Base-by-base conservation (phyloP, 139 green algal species). In the Chlamydomonas sp. region DNA sequence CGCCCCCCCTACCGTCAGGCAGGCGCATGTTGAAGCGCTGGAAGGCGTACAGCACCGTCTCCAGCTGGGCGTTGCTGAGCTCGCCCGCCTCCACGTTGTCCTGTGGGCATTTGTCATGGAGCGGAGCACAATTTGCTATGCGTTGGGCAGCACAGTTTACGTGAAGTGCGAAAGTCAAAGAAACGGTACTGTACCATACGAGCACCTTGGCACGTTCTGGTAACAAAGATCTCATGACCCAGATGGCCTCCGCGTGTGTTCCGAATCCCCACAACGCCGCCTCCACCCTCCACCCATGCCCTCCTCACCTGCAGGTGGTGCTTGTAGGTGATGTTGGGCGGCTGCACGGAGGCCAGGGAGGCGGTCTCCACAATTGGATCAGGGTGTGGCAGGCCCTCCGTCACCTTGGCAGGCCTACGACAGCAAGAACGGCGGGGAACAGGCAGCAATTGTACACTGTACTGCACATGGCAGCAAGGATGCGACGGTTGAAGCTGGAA, bases 341-440 rank as follows among this genome's bases (percentile, higher is more conserved):
- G 93, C 10, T 73, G 31, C 4, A 97, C 91, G 9, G 88, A 91
- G 1, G 94, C 94, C 75, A 97, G 89, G 1, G 89, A 93, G 74
- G 93, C 92, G 0, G 92, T 96, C 89, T 97, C 95, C 57, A 97
- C 95, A 62, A 97, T 94, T 3, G 91, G 84, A 80, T 97, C 95
- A 2, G 94, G 94, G 88, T 96, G 94, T 8, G 89, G 67, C 1
- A 49, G 17, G 1, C 94, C 94, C 58, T 92, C 83, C 9, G 69
- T 84, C 58, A 94, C 68, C 84, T 93, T 91, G 4, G 80, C 85
- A 57, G 94, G 94, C 88, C 87, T 88, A 73, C 1, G 8, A 63
- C 6, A 17, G 67, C 67, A 20, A 15, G 49, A 20, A 31, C 16
- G 59, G 12, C 14, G 49, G 49, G 9, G 18, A 10, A 18, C 9